These are phyloP conservation scores for Blumeria hordei DNA, from an alignment of 2,329 filamentous ascomycete species.

Conservation along the genomic window DNA sequence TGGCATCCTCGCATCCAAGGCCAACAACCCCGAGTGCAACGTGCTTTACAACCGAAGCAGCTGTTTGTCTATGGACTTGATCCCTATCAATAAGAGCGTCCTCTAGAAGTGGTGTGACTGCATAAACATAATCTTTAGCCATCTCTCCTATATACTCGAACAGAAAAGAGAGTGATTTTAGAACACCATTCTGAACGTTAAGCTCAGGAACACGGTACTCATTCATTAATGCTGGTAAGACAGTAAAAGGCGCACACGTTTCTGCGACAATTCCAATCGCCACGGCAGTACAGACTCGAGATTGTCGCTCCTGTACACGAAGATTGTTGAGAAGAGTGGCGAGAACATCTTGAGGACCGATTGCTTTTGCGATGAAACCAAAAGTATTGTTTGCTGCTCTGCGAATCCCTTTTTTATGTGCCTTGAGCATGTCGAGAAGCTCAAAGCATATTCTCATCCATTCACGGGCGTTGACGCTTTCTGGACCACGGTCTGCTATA, in stretches of 20 bases:
- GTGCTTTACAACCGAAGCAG: slow-evolving; percentile 91
- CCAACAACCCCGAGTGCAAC: slow-evolving; percentile 94
- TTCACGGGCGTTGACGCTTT: slow-evolving; percentile 87
- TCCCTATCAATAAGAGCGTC: slow-evolving; percentile 94
- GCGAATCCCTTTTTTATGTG: slow-evolving; percentile 97
- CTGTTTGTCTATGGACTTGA: slow-evolving; percentile 92
- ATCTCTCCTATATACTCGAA: slow-evolving; percentile 99
- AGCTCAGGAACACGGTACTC: slow-evolving; percentile 96
- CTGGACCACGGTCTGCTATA: slow-evolving; percentile 89
- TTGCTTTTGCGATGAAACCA: slow-evolving; percentile 97
- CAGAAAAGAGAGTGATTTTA: slow-evolving; percentile 89
- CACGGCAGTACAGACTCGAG: slow-evolving; percentile 92
- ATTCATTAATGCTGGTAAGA: slow-evolving; percentile 97
- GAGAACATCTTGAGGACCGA: slow-evolving; percentile 89
- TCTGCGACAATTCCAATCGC: slow-evolving; percentile 97
- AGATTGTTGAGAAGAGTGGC: slow-evolving; percentile 92
- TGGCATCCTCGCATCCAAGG: slow-evolving; percentile 89
- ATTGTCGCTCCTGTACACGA: slow-evolving; percentile 90
- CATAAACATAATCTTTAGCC: slow-evolving; percentile 98
- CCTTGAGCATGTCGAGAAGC: slow-evolving; percentile 95
- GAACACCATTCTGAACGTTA: slow-evolving; percentile 94
- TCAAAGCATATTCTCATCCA: slow-evolving; percentile 99
- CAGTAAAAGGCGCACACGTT: slow-evolving; percentile 93
- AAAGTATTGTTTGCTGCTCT: slow-evolving; percentile 98
- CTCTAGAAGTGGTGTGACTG: slow-evolving; percentile 82